These are phyloP conservation scores for Coriolopsis trogii DNA, from an alignment of 1,284 basidiomycete species.

Conservation along the genomic window DNA sequence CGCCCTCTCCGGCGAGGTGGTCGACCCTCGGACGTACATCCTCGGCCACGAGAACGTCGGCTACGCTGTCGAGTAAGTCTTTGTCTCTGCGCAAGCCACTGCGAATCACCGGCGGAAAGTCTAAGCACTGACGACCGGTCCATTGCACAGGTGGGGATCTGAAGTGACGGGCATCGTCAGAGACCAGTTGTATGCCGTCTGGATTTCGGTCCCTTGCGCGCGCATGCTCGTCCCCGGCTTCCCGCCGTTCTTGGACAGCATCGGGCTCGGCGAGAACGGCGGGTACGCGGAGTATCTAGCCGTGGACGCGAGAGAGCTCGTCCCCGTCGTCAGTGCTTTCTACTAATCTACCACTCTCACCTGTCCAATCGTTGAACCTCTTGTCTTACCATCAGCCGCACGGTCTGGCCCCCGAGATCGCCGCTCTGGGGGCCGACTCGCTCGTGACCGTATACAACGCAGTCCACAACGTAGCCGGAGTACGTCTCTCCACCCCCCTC, in stretches of 20 bases:
- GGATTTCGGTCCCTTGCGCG: slow-evolving; percentile 14
- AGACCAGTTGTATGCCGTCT: slow-evolving; percentile 25
- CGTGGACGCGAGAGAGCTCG: slow-evolving; percentile 21
- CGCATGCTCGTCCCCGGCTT: slow-evolving; percentile 1
- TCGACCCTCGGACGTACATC: slow-evolving; percentile 27
- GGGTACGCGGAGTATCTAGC: slow-evolving; percentile 29
- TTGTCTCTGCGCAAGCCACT: background rate
- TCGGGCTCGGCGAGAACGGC: slow-evolving; percentile 30
- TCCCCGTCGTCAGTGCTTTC: slow-evolving; percentile 22
- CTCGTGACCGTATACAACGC: slow-evolving; percentile 31
- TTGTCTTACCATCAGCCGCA: slow-evolving; percentile 14
- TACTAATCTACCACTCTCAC: no score
- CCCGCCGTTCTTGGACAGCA: slow-evolving; percentile 13
- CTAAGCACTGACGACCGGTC: no score
- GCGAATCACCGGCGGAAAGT: no score
- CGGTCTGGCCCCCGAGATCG: slow-evolving; percentile 27
- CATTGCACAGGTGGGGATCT: slow-evolving; percentile 11
- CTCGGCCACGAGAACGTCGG: slow-evolving; percentile 33
- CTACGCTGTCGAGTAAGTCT: slow-evolving; percentile 23
- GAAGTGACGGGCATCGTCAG: slow-evolving; percentile 18
- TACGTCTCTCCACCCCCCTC: slow-evolving; percentile 1
- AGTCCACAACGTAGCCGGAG: slow-evolving; percentile 27
- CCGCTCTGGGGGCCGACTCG: slow-evolving; percentile 30
- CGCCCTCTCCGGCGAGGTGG: slow-evolving; percentile 21
- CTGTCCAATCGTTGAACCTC: background rate